Evolutionary conservation across 2,329 filamentous ascomycete species (phyloP), one percentile per base, ranked within the genome.

Genomic region (Camillea tinctor): DNA sequence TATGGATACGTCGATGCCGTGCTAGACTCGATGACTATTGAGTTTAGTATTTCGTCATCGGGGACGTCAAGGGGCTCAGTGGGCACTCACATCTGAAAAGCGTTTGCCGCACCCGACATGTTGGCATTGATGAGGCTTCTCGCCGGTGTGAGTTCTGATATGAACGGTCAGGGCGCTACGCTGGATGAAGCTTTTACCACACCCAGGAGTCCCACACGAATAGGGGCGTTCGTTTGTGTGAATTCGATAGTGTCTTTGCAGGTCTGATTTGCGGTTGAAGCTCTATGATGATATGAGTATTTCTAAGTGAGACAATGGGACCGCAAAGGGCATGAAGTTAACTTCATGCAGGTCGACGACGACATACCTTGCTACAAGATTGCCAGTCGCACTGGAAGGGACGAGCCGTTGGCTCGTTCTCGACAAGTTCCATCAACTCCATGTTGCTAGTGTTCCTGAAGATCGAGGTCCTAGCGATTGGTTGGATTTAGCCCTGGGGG

Each of bases 191-290:
- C 85, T 87, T 76, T 90, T 90, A 51, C 85, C 84, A 69, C 88
- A 90, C 5, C 82, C 84, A 8, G 80, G 79, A 8, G 79, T 83
- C 58, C 77, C 78, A 74, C 87, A 90, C 26, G 81, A 79, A 71
- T 89, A 89, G 9, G 88, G 88, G 20, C 87, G 79, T 73, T 90
- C 87, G 70, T 89, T 89, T 57, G 88, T 90, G 74, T 90, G 88
- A 69, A 90, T 90, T 63, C 88, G 82, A 70, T 88, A 88, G 70
- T 90, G 88, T 70, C 88, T 81, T 69, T 89, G 86, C 61, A 90
- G 77, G 68, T 90, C 88, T 19, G 88, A 90, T 74, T 90, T 90
- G 69, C 88, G 81, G 74, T 89, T 89, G 78, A 90, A 90, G 75
- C 85, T 88, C 88, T n/a, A 53, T 22, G 23, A 50, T 58, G 20